Percentiles rank a stretch among this genome's conserved stretches.
phyloP scores from a whole-genome alignment of 768 basidiomycete genomes.

The Naganishia antarctica region DNA sequence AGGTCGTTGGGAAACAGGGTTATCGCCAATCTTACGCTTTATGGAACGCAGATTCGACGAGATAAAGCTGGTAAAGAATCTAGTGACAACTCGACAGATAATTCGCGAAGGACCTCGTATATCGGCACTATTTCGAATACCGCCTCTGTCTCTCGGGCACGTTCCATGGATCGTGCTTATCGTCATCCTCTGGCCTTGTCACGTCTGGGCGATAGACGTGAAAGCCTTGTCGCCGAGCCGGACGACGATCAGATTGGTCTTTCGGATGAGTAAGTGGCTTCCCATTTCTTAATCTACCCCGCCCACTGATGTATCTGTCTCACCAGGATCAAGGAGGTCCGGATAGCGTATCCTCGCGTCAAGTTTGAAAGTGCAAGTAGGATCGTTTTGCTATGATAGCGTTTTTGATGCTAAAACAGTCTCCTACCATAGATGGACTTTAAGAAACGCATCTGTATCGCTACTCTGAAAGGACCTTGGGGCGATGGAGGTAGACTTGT shows the following conservation, averaged over 20 bases:
- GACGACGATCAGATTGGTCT: constrained; percentile 25
- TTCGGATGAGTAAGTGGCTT: constrained; percentile 24
- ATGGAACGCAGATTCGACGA: constrained; percentile 22
- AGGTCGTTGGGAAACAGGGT: neutral
- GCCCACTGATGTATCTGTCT: neutral
- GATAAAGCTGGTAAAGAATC: constrained; percentile 30
- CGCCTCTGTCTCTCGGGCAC: constrained; percentile 19
- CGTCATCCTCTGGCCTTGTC: constrained; percentile 9
- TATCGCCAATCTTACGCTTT: constrained; percentile 33
- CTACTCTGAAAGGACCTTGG: constrained; percentile 86
- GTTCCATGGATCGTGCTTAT: constrained; percentile 14
- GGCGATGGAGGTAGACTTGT: constrained; percentile 70
- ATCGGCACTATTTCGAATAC: constrained; percentile 13
- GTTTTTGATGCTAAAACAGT: neutral
- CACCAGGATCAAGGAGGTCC: constrained; percentile 52
- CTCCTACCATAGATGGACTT: constrained; percentile 48
- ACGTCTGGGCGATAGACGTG: constrained; percentile 12
- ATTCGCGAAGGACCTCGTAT: constrained; percentile 14
- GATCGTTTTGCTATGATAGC: neutral
- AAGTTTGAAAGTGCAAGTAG: constrained; percentile 65
- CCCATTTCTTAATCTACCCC: too few relatives aligned
- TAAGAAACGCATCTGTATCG: constrained; percentile 64
- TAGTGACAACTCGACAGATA: constrained; percentile 19
- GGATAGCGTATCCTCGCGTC: constrained; percentile 67
- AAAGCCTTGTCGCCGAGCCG: constrained; percentile 3